Evolutionary conservation across 2,329 filamentous ascomycete genomes (phyloP), one percentile per base, ranked within the genome.

Genomic region (Xylariaceae sp.): DNA sequence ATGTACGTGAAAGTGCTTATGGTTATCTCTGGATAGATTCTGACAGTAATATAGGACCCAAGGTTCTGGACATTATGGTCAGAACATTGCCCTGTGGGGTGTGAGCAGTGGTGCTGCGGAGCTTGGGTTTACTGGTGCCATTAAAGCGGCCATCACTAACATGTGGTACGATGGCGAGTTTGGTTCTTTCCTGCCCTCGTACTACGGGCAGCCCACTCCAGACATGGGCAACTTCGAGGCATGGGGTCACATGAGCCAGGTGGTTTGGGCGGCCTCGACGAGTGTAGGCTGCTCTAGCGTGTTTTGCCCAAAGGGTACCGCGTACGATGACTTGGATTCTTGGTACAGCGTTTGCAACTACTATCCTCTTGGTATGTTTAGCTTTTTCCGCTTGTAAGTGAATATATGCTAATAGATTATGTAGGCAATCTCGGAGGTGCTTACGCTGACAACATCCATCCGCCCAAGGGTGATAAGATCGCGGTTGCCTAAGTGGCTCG

Each of bases 291-390:
- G 90, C 71, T 79, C 78, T 48, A 83, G 78, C 31, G 71, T 78
- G 48, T 75, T 79, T 71, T 90, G 88, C 76, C 67, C 73, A 11
- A 68, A 76, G 31, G 81, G 82, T 55, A 82, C 77, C 29, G 75
- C 84, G 62, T 74, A 73, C 61, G 62, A 70, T 19, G 64, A 57
- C 64, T 74, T 86, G 78, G 81, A 80, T 33, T 76, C 86, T n/a
- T 87, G 84, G 76, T 92, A 86, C 80, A 93, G 90, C 26, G 91
- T 96, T 69, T 96, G 92, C 87, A 94, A 96, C 83, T 96, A 96
- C 79, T 79, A 77, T 65, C 82, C 86, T 60, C 78, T 86, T 62
- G 92, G 91, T 90, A 85, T 75, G 85, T 75, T 24, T 24, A 44
- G n/a, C 24, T 29, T 14, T n/a, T 4, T 16, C 9, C 14, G 8